Evolutionary conservation across 73 alveolate species (phyloP).

Genomic region (Paramecium primaurelia): DNA sequence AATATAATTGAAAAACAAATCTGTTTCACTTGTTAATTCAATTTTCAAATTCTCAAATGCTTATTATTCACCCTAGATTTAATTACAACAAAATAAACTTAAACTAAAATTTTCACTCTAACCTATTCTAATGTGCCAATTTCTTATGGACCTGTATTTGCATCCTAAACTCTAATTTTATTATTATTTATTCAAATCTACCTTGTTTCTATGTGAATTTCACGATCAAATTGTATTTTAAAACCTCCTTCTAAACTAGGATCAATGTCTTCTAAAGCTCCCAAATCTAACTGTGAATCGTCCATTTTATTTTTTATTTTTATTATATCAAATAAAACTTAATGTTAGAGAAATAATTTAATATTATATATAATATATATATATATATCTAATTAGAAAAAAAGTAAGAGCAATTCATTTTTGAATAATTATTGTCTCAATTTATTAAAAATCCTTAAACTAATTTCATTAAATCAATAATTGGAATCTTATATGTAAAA

Average conservation of each 20-base stretch:
- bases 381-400: no score
- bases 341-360: background rate
- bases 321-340: background rate
- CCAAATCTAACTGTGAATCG: constrained; percentile 21
- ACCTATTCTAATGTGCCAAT: constrained; percentile 57
- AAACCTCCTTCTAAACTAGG: constrained; percentile 59
- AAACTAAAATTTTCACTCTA: constrained; percentile 43
- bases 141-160: constrained; percentile 36
- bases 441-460: no score
- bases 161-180: background rate
- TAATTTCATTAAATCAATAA: background rate
- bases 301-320: background rate
- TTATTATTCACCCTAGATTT: constrained; percentile 10
- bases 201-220: constrained; percentile 54
- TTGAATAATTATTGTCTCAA: no score
- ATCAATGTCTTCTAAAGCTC: constrained; percentile 55
- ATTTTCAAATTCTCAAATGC: constrained; percentile 28
- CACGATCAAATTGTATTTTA: constrained; percentile 38
- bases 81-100: background rate
- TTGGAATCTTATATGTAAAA: background rate
- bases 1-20: constrained; percentile 46
- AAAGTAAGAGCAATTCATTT: no score
- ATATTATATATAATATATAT: background rate
- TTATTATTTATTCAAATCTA: background rate
- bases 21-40: constrained; percentile 58